Base-by-base conservation (phyloP, 2,329 filamentous ascomycete genomes). In the Stagonosporopsis vannaccii region DNA sequence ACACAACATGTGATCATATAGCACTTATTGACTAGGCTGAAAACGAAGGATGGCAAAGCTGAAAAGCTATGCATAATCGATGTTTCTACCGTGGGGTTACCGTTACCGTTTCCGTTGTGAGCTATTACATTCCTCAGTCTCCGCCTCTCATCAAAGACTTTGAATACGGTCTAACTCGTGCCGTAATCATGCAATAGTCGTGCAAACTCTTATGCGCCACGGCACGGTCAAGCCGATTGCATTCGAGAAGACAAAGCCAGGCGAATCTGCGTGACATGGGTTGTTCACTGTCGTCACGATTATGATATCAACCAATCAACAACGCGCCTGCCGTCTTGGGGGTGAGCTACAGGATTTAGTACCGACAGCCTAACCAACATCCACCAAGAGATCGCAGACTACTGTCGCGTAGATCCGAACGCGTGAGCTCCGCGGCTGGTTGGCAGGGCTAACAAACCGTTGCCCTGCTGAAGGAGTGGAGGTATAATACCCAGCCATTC, bases 371-470 rank as follows among this genome's bases (percentile, higher is more conserved):
- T 56, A 56, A 51, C 36, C 53, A 55, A 35, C 30, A 30, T n/a
- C 45, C 46, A 51, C 39, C 28, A 37, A 30, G n/a, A 47, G 56
- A 58, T 55, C 56, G 56, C 44, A 58, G 41, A 15, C 56, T 55
- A 45, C 44, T 26, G 26, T 58, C 55, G 55, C 55, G 40, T 58
- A 58, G 49, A 58, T 58, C 55, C 49, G 55, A 41, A 52, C 33
- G 40, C 37, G 33, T 52, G 49, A 53, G 49, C 15, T 36, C 33
- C 48, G 33, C 43, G 37, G 46, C 43, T 40, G 43, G 17, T 32
- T 57, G 25, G 48, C 43, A 39, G n/a, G 39, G 42, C 39, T 52
- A 43, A 26, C 26, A 28, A 57, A 25, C 26, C 23, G 48, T 44
- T 48, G 44, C 45, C 40, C 45, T 44, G 43, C 37, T 52, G 19